Percentiles rank a stretch among this genome's conserved stretches.
Evolutionary conservation across 495 filamentous ascomycete genomes (phyloP).

Genomic region (Neurospora tetrasperma): DNA sequence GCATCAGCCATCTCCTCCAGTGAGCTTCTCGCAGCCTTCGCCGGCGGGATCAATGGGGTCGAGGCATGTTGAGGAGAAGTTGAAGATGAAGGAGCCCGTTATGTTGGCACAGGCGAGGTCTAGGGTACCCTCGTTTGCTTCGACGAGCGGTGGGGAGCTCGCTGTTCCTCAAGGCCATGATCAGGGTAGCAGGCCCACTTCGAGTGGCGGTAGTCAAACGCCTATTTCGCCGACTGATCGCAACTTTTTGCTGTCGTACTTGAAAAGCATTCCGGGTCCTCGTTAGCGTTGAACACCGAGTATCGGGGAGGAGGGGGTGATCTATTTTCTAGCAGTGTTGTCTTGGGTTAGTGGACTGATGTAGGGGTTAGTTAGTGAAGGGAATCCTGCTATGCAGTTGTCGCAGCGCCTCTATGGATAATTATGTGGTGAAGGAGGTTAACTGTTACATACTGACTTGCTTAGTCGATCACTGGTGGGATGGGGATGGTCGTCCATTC

Average conservation of each 20-base stretch:
- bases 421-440: neutral
- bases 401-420: neutral
- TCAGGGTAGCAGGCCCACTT: slow-evolving; percentile 18
- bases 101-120: slow-evolving; percentile 27
- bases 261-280: slow-evolving; percentile 34
- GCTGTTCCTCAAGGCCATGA: slow-evolving; percentile 3
- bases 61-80: slow-evolving; percentile 36
- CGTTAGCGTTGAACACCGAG: neutral
- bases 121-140: slow-evolving; percentile 31
- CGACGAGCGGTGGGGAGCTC: slow-evolving; percentile 9
- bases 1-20: slow-evolving; percentile 10
- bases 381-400: neutral
- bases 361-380: neutral
- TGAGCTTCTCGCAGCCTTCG: slow-evolving; percentile 13
- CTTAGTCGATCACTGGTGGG: neutral
- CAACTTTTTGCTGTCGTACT: slow-evolving; percentile 68
- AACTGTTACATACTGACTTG: neutral
- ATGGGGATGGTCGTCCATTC: neutral
- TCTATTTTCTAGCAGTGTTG: slow-evolving; percentile 1
- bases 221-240: slow-evolving; percentile 60
- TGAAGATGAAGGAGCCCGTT: slow-evolving; percentile 23
- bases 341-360: slow-evolving; percentile 1
- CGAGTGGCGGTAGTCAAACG: slow-evolving; percentile 37
- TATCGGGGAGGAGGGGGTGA: neutral
- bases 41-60: slow-evolving; percentile 22